Evolutionary conservation across 2,329 filamentous ascomycete genomes (phyloP).

Genomic region (Elsinoe batatas): DNA sequence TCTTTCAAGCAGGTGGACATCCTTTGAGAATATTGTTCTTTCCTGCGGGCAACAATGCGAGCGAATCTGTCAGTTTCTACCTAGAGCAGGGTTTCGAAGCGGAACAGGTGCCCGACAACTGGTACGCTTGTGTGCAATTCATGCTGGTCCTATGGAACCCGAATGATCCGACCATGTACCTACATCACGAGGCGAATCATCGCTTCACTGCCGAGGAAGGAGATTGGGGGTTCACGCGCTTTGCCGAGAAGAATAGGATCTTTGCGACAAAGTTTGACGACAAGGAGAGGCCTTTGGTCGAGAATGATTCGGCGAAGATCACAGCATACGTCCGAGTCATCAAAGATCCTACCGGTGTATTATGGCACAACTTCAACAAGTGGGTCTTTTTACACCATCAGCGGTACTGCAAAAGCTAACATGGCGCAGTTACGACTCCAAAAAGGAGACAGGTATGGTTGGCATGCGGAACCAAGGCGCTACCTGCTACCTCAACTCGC

Average conservation of each 20-base stretch:
- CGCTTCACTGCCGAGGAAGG: conserved; percentile 93
- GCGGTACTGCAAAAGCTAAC: not conserved
- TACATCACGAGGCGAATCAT: conserved; percentile 73
- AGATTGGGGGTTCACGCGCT: conserved; percentile 98
- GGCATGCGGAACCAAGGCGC: conserved; percentile 95
- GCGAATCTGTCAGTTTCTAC: conserved; percentile 89
- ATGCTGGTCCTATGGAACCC: conserved; percentile 89
- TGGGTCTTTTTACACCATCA: conserved; percentile 21
- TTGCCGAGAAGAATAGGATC: conserved; percentile 76
- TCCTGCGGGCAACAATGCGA: conserved; percentile 78
- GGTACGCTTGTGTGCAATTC: conserved; percentile 96
- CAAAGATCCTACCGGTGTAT: conserved; percentile 76
- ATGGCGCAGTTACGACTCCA: conserved; percentile 68
- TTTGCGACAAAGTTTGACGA: conserved; percentile 71
- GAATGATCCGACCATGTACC: conserved; percentile 76
- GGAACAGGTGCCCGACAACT: conserved; percentile 68
- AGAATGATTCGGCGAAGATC: conserved; percentile 67
- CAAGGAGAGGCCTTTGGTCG: conserved; percentile 58
- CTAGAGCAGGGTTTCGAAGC: conserved; percentile 79
- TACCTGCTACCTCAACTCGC: conserved; percentile 45
- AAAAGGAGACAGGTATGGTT: conserved; percentile 95
- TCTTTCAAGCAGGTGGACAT: conserved; percentile 75
- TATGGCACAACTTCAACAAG: conserved; percentile 87
- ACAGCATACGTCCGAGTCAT: conserved; percentile 75
- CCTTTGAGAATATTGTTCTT: conserved; percentile 97